A percentile compares a stretch with the other conserved stretches of the same genome.
Conservation (phyloP, 371 early-diverging fungal species). For the Apophysomyces trapeziformis region DNA sequence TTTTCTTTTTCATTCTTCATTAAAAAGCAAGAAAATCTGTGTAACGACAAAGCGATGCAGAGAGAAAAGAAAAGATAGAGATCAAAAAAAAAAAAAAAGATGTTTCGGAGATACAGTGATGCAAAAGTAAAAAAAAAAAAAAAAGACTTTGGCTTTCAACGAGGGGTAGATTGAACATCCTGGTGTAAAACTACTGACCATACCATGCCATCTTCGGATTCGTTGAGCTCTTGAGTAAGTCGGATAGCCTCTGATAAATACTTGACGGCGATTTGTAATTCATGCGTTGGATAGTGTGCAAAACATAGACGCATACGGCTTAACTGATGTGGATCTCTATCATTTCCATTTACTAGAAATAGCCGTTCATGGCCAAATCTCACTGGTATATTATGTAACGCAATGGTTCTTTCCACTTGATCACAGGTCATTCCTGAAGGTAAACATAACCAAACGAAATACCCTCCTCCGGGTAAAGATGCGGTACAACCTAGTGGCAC, state of each 20-base stretch:
- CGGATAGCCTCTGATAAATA: slow-evolving; percentile 14
- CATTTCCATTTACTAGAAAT: slow-evolving; percentile 23
- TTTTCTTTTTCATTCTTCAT: too few relatives aligned
- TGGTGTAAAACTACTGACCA: slow-evolving; percentile 1
- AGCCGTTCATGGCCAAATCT: slow-evolving; percentile 31
- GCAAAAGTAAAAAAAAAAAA: background rate
- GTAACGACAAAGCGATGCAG: too few relatives aligned
- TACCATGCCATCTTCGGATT: background rate
- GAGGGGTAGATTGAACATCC: background rate
- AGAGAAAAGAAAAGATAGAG: background rate
- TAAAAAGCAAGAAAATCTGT: background rate
- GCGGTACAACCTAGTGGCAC: slow-evolving; percentile 40
- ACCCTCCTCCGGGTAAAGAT: slow-evolving; percentile 38
- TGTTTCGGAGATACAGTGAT: background rate
- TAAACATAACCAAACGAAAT: slow-evolving; percentile 49
- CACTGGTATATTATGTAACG: slow-evolving; percentile 22
- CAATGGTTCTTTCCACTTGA: slow-evolving; percentile 22
- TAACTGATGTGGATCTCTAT: background rate
- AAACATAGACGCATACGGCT: slow-evolving; percentile 24
- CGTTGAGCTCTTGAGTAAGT: background rate
- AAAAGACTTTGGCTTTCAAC: background rate
- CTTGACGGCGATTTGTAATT: background rate
- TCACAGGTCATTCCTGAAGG: slow-evolving; percentile 27
- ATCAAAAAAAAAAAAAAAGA: background rate
- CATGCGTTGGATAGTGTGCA: slow-evolving; percentile 18